Evolutionary conservation across 208 protist genomes (phyloP).

Genomic region (Novymonas esmeraldas): DNA sequence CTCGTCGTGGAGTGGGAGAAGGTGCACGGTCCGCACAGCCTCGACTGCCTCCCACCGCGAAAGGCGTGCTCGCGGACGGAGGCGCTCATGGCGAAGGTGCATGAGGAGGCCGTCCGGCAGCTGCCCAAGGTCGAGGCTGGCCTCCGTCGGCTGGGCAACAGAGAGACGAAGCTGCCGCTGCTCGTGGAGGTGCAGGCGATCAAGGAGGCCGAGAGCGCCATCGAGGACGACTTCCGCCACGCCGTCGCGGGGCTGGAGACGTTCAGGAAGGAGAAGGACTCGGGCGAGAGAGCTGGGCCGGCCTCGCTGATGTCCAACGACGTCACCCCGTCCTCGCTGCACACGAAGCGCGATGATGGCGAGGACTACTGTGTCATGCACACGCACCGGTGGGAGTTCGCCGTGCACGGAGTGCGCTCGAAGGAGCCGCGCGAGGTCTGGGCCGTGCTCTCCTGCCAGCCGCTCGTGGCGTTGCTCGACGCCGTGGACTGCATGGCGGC

Average conservation of each 20-base stretch:
- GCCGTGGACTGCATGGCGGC: slow-evolving; percentile 53
- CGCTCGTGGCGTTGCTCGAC: slow-evolving; percentile 70
- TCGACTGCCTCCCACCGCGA: slow-evolving; percentile 43
- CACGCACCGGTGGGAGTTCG: slow-evolving; percentile 82
- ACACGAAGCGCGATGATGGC: slow-evolving; percentile 39
- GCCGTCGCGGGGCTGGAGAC: slow-evolving; percentile 25
- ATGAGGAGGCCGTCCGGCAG: slow-evolving; percentile 58
- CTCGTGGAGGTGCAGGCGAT: slow-evolving; percentile 66
- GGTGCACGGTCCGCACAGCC: slow-evolving; percentile 14
- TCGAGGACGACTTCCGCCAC: slow-evolving; percentile 36
- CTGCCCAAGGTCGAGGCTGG: slow-evolving; percentile 36
- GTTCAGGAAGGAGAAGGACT: slow-evolving; percentile 25
- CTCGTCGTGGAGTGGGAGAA: slow-evolving; percentile 26
- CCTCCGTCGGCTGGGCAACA: slow-evolving; percentile 33
- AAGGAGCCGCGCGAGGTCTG: slow-evolving; percentile 53
- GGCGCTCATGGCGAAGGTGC: slow-evolving; percentile 42
- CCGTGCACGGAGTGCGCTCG: slow-evolving; percentile 37
- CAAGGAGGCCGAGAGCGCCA: slow-evolving; percentile 21
- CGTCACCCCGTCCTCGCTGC: slow-evolving; percentile 33
- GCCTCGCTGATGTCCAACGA: slow-evolving; percentile 17
- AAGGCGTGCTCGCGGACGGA: slow-evolving; percentile 59
- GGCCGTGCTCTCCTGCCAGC: slow-evolving; percentile 80
- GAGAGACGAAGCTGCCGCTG: slow-evolving; percentile 43
- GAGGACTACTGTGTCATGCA: slow-evolving; percentile 80
- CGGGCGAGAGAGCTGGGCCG: neutral